These are phyloP conservation scores for Cutaneotrichosporon cyanovorans DNA, from an alignment of 1,284 basidiomycete species.

Conservation along the genomic window DNA sequence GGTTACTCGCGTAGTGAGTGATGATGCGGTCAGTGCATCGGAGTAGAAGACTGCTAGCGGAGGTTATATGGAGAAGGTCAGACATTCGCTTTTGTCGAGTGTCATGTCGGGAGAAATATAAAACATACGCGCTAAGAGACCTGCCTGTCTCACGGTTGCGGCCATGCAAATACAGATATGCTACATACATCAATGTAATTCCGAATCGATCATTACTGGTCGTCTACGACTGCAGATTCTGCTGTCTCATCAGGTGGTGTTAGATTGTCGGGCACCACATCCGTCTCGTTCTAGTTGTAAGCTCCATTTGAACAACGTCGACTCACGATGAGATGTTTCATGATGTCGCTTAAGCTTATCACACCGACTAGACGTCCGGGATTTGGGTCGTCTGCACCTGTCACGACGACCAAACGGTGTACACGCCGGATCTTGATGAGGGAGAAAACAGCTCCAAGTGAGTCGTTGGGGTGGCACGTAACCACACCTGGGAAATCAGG, in stretches of 20 bases:
- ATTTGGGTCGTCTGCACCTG: constrained; percentile 48
- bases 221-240: constrained; percentile 6
- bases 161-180: no score
- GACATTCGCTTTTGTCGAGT: no score
- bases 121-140: no score
- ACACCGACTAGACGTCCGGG: constrained; percentile 72
- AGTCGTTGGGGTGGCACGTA: constrained; percentile 88
- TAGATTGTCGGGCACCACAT: not conserved
- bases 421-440: constrained; percentile 88
- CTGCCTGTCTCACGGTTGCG: no score
- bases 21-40: no score
- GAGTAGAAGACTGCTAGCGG: no score
- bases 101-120: no score
- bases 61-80: no score
- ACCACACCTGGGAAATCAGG: constrained; percentile 94
- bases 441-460: constrained; percentile 83
- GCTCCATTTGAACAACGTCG: not conserved
- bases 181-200: no score
- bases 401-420: constrained; percentile 83
- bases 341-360: constrained; percentile 83
- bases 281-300: constrained; percentile 4
- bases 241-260: constrained; percentile 7
- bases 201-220: not conserved
- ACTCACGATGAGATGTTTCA: constrained; percentile 66
- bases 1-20: no score